Base-by-base conservation (phyloP, 2,329 filamentous ascomycete species). In the Alternaria consortialis region DNA sequence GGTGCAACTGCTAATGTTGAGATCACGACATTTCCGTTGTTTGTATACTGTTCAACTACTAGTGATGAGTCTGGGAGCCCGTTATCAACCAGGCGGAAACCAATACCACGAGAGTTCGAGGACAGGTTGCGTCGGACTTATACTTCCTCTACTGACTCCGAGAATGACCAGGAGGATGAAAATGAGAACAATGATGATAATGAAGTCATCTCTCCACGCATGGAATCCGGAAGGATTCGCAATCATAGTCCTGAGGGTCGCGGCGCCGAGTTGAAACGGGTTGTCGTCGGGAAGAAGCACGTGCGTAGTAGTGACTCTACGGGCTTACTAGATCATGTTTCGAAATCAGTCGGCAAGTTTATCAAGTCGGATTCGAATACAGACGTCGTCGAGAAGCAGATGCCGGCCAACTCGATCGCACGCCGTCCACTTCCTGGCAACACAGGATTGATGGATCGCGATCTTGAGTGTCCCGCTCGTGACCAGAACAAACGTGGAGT, bases 11-110 rank as follows among this genome's bases (percentile, higher is more conserved):
- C 0, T 20, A 17, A 11, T 0, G 0, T 31, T n/a, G 15, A 31
- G 1, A 11, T 25, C 17, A 1, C 1, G 9, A 5, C 5, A 7
- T 27, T 46, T 1, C 43, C 12, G 0, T 27, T 15, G 0, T 2
- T 17, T n/a, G 31, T 6, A 4, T 20, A 46, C n/a, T 6, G 12
- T 9, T 0, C n/a, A 3, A 25, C n/a, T 20, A 17, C 43, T 46
- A 2, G 0, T 1, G 31, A 15, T 12, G n/a, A 11, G 4, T 12
- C 20, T 5, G 15, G n/a, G 17, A 47, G 12, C 11, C 2, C 9
- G 17, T n/a, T 29, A 6, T 0, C 29, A 3, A 23, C 32, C 1
- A 32, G 17, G 27, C n/a, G 27, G 9, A 47, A 32, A 27, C n/a
- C 27, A 13, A 32, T 32, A 47, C 9, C 27, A 20, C 29, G 44